Evolutionary conservation across 2,329 filamentous ascomycete species (phyloP).

Genomic region (Nemania bipapillata): DNA sequence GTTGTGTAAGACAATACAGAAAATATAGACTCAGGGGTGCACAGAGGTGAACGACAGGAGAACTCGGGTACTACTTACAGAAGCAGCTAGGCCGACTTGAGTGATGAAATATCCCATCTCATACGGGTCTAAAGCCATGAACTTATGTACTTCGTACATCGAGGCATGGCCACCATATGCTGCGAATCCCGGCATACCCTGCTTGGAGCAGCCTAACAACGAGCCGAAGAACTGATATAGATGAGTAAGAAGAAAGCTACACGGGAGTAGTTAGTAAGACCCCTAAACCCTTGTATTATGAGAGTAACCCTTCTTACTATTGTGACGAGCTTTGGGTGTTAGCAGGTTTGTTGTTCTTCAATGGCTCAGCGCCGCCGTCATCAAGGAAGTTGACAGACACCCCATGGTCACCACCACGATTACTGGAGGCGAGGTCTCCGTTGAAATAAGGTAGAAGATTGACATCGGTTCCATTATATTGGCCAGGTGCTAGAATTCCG

Average conservation of each 20-base stretch:
- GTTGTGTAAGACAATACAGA: neutral
- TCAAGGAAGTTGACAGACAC: conserved; percentile 70
- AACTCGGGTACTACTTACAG: conserved; percentile 39
- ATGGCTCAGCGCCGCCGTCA: conserved; percentile 65
- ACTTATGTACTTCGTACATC: conserved; percentile 67
- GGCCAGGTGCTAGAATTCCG: conserved; percentile 67
- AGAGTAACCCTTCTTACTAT: conserved; percentile 58
- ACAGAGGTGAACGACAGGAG: neutral
- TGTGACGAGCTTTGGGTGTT: conserved; percentile 63
- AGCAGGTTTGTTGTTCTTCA: conserved; percentile 66
- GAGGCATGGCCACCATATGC: conserved; percentile 59
- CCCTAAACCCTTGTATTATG: neutral
- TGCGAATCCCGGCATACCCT: conserved; percentile 62
- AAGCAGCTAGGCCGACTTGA: conserved; percentile 66
- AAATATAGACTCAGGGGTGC: neutral
- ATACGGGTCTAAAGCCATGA: conserved; percentile 65
- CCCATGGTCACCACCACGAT: conserved; percentile 59
- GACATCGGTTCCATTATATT: conserved; percentile 62
- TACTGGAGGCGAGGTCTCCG: conserved; percentile 64
- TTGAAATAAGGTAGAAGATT: conserved; percentile 70
- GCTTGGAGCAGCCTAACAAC: conserved; percentile 65
- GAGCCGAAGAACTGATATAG: conserved; percentile 71
- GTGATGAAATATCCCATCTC: conserved; percentile 69
- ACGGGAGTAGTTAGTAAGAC: neutral
- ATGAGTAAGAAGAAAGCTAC: conserved; percentile 67